A percentile compares a stretch with the other conserved stretches of the same genome.
Evolutionary conservation across 257 asterid species (phyloP).

Genomic region (Solanum paucissectum): DNA sequence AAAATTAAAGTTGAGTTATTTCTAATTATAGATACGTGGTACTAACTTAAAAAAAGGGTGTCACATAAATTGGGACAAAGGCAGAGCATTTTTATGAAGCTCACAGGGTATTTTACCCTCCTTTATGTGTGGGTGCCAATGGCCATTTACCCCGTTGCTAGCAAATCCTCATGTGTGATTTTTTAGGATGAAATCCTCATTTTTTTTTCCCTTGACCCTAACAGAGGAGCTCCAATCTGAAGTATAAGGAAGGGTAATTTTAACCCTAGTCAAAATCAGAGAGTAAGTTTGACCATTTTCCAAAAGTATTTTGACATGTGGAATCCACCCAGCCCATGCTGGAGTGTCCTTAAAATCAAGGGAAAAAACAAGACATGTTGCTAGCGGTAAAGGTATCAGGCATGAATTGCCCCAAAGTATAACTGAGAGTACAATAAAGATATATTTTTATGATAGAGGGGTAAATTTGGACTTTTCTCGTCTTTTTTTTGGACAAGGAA

Average conservation of each 20-base stretch:
- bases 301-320: background rate
- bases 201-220: background rate
- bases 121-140: background rate
- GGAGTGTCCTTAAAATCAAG: background rate
- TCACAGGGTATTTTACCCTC: background rate
- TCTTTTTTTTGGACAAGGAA: background rate
- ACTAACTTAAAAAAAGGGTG: background rate
- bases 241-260: background rate
- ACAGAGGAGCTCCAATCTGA: background rate
- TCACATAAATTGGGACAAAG: background rate
- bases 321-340: background rate
- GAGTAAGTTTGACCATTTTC: background rate
- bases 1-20: background rate
- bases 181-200: background rate
- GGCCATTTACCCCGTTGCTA: background rate
- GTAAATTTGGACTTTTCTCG: no score
- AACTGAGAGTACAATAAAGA: background rate
- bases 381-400: background rate
- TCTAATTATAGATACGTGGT: background rate
- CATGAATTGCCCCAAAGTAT: background rate
- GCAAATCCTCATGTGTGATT: background rate
- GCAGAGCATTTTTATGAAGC: background rate
- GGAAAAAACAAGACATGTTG: background rate
- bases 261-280: background rate
- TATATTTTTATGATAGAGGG: background rate